A percentile compares a stretch with the other conserved stretches of the same genome.
These are phyloP conservation scores for Pseudogymnoascus sp. DNA, from an alignment of 2,329 filamentous ascomycete genomes.

Conservation along the genomic window DNA sequence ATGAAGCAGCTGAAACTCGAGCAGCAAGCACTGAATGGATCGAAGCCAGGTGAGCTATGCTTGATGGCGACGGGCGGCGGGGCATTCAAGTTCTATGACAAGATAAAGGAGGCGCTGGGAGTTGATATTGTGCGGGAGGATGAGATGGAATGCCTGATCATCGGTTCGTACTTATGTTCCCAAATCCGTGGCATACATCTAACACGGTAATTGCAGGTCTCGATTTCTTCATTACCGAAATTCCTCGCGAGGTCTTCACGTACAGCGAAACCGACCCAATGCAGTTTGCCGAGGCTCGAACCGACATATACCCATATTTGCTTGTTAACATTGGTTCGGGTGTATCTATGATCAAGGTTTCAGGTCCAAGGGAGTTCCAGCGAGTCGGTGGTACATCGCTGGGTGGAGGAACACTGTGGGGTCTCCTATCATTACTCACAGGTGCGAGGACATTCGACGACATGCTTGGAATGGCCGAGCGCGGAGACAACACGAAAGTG, in stretches of 20 bases:
- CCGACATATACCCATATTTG: conserved; percentile 92
- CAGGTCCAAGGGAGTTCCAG: conserved; percentile 74
- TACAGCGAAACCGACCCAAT: conserved; percentile 88
- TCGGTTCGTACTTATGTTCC: conserved; percentile 47
- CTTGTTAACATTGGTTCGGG: conserved; percentile 97
- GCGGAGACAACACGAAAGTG: conserved; percentile 84
- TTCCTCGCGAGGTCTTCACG: conserved; percentile 92
- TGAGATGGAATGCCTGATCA: conserved; percentile 98
- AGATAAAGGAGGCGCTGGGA: conserved; percentile 71
- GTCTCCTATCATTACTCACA: conserved; percentile 80
- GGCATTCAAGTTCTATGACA: conserved; percentile 94
- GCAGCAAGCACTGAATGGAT: conserved; percentile 67
- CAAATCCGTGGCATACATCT: background rate
- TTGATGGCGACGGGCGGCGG: conserved; percentile 96
- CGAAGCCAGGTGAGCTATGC: conserved; percentile 62
- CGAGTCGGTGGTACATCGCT: conserved; percentile 92
- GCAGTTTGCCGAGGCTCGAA: conserved; percentile 68
- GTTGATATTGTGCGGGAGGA: conserved; percentile 89
- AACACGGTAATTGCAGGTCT: conserved; percentile 49
- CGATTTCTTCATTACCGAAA: conserved; percentile 98
- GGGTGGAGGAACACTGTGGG: conserved; percentile 96
- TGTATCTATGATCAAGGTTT: conserved; percentile 95
- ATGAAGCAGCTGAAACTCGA: conserved; percentile 79
- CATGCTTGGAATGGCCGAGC: conserved; percentile 86
- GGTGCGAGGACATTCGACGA: conserved; percentile 95